Base-by-base conservation (phyloP, 345 rosid species). In the Eucalyptus regnans region DNA sequence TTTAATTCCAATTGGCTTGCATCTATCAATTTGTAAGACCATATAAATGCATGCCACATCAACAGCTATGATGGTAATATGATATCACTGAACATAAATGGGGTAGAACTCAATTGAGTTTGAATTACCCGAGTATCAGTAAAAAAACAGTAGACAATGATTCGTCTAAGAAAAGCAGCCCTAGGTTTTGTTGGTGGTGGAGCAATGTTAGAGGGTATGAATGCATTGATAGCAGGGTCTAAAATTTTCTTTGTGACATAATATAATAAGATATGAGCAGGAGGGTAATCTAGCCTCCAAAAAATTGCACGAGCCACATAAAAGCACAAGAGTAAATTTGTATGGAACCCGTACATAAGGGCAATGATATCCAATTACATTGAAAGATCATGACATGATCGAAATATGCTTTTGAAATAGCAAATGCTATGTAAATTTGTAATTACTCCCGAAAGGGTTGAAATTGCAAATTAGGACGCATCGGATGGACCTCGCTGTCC, bases 191-290 rank as follows among this genome's bases (percentile, higher is more conserved):
- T 62, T 5, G 31, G 33, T 12, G 9, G 31, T 62, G 33, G 68
- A 62, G 4, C 68, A 62, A 62, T 62, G 68, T 27, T 27, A 6
- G 33, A 56, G 62, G 68, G 17, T 29, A 27, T 0, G 4, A 62
- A 29, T 29, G 68, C n/a, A 62, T 5, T 0, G 8, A 29, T 62
- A 1, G 68, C 5, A 0, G 68, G 33, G 0, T 27, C 68, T 2
- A 60, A 60, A 60, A 60, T 60, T 60, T 60, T 60, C 16, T 60
- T 12, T 1, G 16, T 25, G 17, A 60, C 31, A 8, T 60, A 0
- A 27, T 60, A 60, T 12, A 12, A 60, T 60, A 60, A 60, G 68
- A 60, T 27, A 27, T 60, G 31, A 12, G 0, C 33, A 60, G 0
- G 31, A 60, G 31, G 16, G 33, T 60, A 60, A 60, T n/a, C 33